A percentile compares a stretch with the other conserved stretches of the same genome.
Conservation (phyloP, 768 basidiomycete genomes). For the Mycena maculata region DNA sequence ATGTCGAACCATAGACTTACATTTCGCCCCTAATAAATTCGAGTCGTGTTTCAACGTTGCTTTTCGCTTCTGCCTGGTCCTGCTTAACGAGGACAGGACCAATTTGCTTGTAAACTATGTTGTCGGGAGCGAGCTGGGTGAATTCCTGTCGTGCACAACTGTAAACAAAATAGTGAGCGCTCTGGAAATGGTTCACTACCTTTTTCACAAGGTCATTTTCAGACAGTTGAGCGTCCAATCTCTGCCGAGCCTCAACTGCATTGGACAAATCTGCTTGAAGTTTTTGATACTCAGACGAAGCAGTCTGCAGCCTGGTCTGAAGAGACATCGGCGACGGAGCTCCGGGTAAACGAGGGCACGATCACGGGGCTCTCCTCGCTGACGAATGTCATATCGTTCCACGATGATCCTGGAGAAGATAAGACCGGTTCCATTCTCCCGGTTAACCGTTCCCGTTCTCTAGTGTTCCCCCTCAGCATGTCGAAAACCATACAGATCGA, state of each 20-base stretch:
- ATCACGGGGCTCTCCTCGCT: conserved; percentile 7
- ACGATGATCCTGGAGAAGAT: too few species aligned
- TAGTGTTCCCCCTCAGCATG: conserved; percentile 41
- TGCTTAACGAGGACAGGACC: conserved; percentile 93
- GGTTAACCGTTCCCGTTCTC: too few species aligned
- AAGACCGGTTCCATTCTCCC: too few species aligned
- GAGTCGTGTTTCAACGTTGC: conserved; percentile 89
- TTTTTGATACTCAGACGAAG: conserved; percentile 83
- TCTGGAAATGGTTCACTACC: conserved; percentile 52
- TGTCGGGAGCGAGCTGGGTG: conserved; percentile 73
- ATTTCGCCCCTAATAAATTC: conserved; percentile 91
- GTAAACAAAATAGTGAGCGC: conserved; percentile 8
- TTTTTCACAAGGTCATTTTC: conserved; percentile 95
- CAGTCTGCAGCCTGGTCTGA: conserved; percentile 70
- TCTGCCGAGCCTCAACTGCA: conserved; percentile 83
- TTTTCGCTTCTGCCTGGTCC: conserved; percentile 87
- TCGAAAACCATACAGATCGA: conserved; percentile 50
- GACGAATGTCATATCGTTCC: not conserved
- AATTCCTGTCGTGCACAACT: conserved; percentile 75
- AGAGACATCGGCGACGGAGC: conserved; percentile 58
- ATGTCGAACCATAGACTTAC: conserved; percentile 56
- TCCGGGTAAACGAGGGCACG: conserved; percentile 6
- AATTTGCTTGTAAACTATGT: conserved; percentile 89
- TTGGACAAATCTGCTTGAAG: conserved; percentile 79
- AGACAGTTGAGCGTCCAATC: conserved; percentile 88